Evolutionary conservation across 2,329 filamentous ascomycete species (phyloP), one percentile per base, ranked within the genome.

Genomic region (Cordyceps javanica): DNA sequence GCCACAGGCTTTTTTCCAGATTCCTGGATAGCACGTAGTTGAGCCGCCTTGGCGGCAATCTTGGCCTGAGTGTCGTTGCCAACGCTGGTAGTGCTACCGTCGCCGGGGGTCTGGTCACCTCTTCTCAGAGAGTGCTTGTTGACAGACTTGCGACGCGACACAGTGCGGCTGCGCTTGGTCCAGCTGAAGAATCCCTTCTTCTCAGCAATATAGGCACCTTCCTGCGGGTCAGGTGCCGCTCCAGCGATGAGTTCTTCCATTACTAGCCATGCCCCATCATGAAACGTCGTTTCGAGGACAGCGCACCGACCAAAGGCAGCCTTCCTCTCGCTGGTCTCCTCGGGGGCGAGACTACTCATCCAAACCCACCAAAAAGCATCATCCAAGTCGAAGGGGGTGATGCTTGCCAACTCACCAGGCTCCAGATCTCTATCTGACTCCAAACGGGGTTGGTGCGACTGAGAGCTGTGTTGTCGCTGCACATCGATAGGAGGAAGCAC

Each of bases 321-420:
- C 70, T 99, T 99, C 60, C 94, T 85, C 48, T 87, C 82, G 0
- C 85, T 73, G 0, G 92, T 89, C 74, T 99, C 94, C 67, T 99
- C 94, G 0, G 86, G 89, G 1, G 93, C 91, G 66, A 99, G 76
- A 78, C 93, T 97, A 65, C 86, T 95, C 81, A 99, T 97, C 94
- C 94, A 99, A 4, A 97, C 94, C 93, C 94, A 97, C 94, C 94
- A 99, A 72, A 99, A 99, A 1, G 91, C 88, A 70, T 97, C 93
- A 65, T 99, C 94, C 5, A 99, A 79, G 61, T 94, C 87, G 58
- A 97, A 83, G 38, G 82, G 82, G 25, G 83, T 89, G 67, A 99
- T 96, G 69, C 91, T 97, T 30, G 94, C 94, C 58, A 99, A 80
- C 77, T 99, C 94, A 53, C 91, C 94, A 0, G 93, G 94, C 62